Evolutionary conservation across 2,329 filamentous ascomycete species (phyloP), one percentile per base, ranked within the genome.

Genomic region (Fonsecaea multimorphosa): DNA sequence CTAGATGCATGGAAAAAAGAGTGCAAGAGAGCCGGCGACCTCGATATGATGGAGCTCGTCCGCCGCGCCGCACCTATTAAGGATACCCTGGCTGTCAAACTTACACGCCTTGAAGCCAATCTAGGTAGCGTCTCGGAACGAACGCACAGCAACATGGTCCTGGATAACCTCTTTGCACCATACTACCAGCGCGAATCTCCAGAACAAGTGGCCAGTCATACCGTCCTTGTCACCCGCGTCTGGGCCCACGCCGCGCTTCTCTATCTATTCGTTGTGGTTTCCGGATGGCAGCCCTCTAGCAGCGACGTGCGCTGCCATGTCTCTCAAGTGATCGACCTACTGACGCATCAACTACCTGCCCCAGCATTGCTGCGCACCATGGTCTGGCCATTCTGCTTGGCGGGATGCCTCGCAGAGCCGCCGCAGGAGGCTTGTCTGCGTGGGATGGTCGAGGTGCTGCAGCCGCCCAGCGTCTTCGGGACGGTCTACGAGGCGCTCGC

Each of bases 1-100:
- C 78, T 89, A 6, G 81, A 85, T 58, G 79, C 82, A 1, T 87
- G 84, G 82, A 89, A 87, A 75, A 81, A 40, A 11, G 46, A 31
- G 44, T 54, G 58, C 12, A 52, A 54, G 38, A 61, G 32, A 12
- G 49, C 32, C 24, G 63, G 58, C 7, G 49, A 19, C 40, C 58
- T 65, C 8, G 51, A 61, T 34, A 52, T 65, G 8, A 34, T 61
- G 46, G 57, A 65, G 40, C 63, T 65, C 9, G 63, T 61, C 12
- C 34, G 61, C 9, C 58, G 63, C 32, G 58, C 57, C 38, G 40
- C 31, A 46, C 16, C 38, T 8, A 61, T 65, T 31, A 61, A 62
- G 27, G 22, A 56, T 8, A 27, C 22, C 0, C 49, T 62, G 58
- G 19, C 36, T 12, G 9, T 29, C 22, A 36, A 31, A 14, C 34